Evolutionary conservation across 345 rosid species (phyloP).

Genomic region (Balakata baccata): DNA sequence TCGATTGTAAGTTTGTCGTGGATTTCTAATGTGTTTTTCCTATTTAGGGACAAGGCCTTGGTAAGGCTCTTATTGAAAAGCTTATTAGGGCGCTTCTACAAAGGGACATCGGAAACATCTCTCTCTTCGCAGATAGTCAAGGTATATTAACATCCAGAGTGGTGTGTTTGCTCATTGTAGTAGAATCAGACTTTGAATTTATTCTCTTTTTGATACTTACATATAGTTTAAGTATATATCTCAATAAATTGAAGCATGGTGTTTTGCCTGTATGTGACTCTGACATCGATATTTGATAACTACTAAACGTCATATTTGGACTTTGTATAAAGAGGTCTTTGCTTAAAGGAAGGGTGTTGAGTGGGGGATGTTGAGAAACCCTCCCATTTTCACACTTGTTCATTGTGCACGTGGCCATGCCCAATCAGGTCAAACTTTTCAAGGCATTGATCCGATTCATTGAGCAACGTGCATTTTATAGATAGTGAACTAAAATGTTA

Average conservation of each 20-base stretch:
- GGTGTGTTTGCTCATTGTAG: neutral
- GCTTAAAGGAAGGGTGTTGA: neutral
- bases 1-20: neutral
- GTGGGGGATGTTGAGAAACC: too few relatives aligned
- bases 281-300: neutral
- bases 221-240: neutral
- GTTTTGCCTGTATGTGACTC: neutral
- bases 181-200: neutral
- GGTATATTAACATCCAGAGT: constrained; percentile 40
- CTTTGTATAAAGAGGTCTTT: neutral
- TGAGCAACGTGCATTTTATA: too few relatives aligned
- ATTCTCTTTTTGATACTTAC: neutral
- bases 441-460: neutral
- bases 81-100: constrained; percentile 79
- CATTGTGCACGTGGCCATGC: neutral
- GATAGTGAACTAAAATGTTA: too few relatives aligned
- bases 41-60: constrained; percentile 91
- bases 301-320: too few relatives aligned
- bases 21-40: constrained; percentile 14
- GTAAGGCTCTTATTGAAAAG: constrained; percentile 87
- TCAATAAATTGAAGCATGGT: neutral
- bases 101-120: constrained; percentile 85
- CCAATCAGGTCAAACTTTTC: neutral
- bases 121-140: constrained; percentile 97
- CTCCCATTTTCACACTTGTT: neutral